These are phyloP conservation scores for Rosa multiflora DNA, from an alignment of 306 rosid genomes.

Conservation along the genomic window DNA sequence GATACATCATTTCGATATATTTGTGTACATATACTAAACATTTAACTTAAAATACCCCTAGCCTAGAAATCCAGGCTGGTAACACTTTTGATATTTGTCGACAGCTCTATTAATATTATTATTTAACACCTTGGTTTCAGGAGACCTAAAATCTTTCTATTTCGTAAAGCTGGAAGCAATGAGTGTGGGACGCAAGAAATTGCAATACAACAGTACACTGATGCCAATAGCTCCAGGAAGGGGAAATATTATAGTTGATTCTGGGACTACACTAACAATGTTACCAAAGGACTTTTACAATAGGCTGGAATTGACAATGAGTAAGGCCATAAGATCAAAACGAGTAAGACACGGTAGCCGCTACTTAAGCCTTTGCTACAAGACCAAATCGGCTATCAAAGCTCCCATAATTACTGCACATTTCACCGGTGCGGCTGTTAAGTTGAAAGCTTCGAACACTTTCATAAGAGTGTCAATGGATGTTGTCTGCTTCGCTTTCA, in stretches of 20 bases:
- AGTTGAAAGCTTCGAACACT: background rate
- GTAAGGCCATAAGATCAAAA: background rate
- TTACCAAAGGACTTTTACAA: background rate
- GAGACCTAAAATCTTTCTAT: constrained; percentile 7
- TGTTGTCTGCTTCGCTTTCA: constrained; percentile 11
- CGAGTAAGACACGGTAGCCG: background rate
- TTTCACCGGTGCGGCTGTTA: background rate
- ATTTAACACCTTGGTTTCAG: background rate
- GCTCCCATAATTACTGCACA: constrained; percentile 1
- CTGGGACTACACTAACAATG: background rate
- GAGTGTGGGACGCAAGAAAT: constrained; percentile 2
- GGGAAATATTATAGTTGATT: background rate
- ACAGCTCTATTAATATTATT: background rate
- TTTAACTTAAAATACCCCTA: too few species aligned
- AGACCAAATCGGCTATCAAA: background rate
- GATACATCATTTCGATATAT: background rate
- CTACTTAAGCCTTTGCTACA: background rate
- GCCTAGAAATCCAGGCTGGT: too few species aligned
- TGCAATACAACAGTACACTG: background rate
- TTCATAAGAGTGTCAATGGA: background rate
- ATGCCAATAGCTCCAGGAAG: background rate
- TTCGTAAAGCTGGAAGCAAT: background rate
- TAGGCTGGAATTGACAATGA: background rate
- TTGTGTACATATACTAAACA: too few species aligned
- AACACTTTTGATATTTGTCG: background rate